A percentile compares a stretch with the other conserved stretches of the same genome.
Evolutionary conservation across 2,329 filamentous ascomycete genomes (phyloP).

Genomic region (Colletotrichum coccodes): DNA sequence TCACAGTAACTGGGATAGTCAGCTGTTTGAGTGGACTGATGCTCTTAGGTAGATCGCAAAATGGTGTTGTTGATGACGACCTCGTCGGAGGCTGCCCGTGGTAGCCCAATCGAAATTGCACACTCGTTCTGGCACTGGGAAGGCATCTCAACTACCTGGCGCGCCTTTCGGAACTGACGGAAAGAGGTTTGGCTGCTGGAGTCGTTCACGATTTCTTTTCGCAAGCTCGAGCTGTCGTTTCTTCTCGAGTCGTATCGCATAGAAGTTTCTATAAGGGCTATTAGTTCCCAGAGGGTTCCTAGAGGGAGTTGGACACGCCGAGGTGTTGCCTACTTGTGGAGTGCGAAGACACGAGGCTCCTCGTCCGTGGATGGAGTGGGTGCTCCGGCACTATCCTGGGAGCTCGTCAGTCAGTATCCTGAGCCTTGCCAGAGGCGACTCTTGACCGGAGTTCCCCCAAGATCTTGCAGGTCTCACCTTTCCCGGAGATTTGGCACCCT

Average conservation of each 20-base stretch:
- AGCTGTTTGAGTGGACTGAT: neutral
- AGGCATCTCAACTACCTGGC: conserved; percentile 45
- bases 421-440: neutral
- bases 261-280: conserved; percentile 74
- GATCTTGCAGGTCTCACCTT: conserved; percentile 37
- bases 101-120: too few species aligned
- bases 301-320: neutral
- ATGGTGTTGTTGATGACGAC: neutral
- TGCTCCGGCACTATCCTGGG: conserved; percentile 52
- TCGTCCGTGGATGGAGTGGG: conserved; percentile 62
- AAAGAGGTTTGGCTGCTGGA: conserved; percentile 83
- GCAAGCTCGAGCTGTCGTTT: conserved; percentile 82
- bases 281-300: neutral
- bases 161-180: conserved; percentile 81
- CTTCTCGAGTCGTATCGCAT: conserved; percentile 83
- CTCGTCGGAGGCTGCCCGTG: neutral
- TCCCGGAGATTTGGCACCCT: conserved; percentile 31
- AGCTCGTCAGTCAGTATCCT: conserved; percentile 43
- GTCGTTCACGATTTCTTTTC: conserved; percentile 82
- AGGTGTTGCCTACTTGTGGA: conserved; percentile 27
- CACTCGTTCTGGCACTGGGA: neutral
- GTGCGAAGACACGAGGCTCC: conserved; percentile 81
- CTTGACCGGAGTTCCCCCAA: neutral
- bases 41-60: neutral
- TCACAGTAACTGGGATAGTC: neutral